Conservation (phyloP, 352 stramenopile genomes). For the Blastocystis sp. region DNA sequence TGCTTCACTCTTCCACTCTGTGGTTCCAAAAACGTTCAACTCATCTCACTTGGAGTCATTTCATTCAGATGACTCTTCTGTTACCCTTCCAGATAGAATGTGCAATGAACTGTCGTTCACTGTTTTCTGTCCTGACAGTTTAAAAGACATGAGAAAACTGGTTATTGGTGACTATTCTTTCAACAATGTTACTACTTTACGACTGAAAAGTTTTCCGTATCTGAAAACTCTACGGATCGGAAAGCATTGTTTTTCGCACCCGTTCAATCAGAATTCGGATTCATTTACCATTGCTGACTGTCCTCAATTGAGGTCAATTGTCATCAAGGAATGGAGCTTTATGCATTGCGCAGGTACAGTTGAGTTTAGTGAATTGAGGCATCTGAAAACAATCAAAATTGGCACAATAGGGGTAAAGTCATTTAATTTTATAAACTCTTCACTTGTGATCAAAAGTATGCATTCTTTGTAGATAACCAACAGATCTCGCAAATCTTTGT, state of each 20-base stretch:
- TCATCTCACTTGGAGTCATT: neutral
- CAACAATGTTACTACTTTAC: neutral
- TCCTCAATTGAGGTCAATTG: neutral
- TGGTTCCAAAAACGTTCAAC: neutral
- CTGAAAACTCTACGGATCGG: neutral
- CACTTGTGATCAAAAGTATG: neutral
- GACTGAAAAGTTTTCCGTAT: neutral
- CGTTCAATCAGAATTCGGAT: neutral
- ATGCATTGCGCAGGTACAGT: neutral
- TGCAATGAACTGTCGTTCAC: neutral
- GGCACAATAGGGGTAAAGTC: neutral
- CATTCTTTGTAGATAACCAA: neutral
- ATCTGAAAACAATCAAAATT: neutral
- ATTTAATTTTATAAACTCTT: neutral
- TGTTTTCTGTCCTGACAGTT: neutral
- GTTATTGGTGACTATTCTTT: neutral
- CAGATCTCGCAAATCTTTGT: neutral
- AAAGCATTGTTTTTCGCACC: neutral
- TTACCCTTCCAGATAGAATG: neutral
- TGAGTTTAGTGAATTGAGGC: neutral
- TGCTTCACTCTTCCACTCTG: neutral
- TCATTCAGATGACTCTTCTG: neutral
- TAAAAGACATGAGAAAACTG: neutral
- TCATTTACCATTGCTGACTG: neutral
- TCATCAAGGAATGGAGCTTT: neutral